phyloP scores from a whole-genome alignment of 1,284 basidiomycete species.

The Cryptococcus deneoformans region DNA sequence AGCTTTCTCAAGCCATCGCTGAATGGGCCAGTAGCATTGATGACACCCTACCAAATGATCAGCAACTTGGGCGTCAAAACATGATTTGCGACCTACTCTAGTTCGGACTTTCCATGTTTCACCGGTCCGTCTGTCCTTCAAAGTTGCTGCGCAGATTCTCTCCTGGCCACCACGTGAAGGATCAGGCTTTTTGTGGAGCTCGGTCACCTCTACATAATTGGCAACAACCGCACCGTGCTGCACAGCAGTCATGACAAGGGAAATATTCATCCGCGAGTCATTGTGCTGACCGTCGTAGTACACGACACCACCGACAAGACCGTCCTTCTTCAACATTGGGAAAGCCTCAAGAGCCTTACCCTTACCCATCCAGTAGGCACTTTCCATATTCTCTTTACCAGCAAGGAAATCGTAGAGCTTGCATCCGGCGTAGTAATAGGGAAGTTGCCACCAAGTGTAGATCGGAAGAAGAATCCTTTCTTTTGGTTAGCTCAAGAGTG shows the following conservation, averaged over 20 bases:
- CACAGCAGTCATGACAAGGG: conserved; percentile 89
- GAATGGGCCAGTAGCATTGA: conserved; percentile 98
- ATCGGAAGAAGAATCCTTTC: conserved; percentile 46
- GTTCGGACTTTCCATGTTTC: conserved; percentile 78
- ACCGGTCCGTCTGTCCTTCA: conserved; percentile 81
- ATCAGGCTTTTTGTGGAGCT: conserved; percentile 66
- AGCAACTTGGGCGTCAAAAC: neutral
- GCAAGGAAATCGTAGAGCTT: conserved; percentile 97
- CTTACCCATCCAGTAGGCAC: conserved; percentile 89
- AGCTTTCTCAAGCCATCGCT: conserved; percentile 80
- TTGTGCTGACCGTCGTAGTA: conserved; percentile 99
- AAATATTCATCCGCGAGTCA: conserved; percentile 97
- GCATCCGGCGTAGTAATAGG: conserved; percentile 93
- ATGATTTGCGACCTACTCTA: conserved; percentile 56
- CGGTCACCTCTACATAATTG: conserved; percentile 86
- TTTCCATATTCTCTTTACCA: conserved; percentile 96
- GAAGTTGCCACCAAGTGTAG: conserved; percentile 88
- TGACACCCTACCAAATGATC: conserved; percentile 61
- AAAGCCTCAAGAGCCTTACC: conserved; percentile 91
- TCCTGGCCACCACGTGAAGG: conserved; percentile 52
- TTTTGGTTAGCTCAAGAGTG: neutral
- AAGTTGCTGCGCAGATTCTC: conserved; percentile 70
- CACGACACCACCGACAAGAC: conserved; percentile 89
- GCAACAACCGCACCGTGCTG: conserved; percentile 85
- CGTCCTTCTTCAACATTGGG: conserved; percentile 93